Conservation (phyloP, 2,329 filamentous ascomycete species). For the Talaromyces pinophilus region DNA sequence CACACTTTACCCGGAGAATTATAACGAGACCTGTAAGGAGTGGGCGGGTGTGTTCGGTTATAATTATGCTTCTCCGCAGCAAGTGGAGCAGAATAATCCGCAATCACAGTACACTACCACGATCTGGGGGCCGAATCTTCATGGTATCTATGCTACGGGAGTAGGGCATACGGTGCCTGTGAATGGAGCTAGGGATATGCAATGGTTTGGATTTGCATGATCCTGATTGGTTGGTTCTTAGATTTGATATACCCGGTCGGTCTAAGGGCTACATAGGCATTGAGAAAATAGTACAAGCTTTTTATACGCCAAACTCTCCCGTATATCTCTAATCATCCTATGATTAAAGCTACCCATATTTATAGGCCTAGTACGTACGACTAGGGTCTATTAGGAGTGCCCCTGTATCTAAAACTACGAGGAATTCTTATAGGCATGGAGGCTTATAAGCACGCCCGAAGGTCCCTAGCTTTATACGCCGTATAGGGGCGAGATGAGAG, state of each 20-base stretch:
- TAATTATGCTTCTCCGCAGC: slow-evolving; percentile 26
- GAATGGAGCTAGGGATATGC: slow-evolving; percentile 29
- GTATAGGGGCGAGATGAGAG: too few species aligned
- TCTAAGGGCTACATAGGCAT: too few species aligned
- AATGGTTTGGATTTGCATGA: slow-evolving; percentile 31
- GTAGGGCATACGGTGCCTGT: slow-evolving; percentile 29
- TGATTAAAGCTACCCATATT: background rate
- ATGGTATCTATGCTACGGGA: slow-evolving; percentile 30
- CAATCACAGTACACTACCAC: slow-evolving; percentile 29
- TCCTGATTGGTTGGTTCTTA: background rate
- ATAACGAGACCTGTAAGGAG: slow-evolving; percentile 60
- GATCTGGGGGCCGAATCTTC: slow-evolving; percentile 28
- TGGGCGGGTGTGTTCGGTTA: slow-evolving; percentile 55
- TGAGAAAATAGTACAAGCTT: too few species aligned
- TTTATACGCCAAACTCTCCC: too few species aligned
- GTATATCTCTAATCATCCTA: background rate
- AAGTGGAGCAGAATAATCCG: slow-evolving; percentile 24
- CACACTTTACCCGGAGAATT: slow-evolving; percentile 56
- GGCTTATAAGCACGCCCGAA: too few species aligned
- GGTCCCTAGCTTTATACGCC: too few species aligned
- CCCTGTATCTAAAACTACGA: too few species aligned
- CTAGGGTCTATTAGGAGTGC: too few species aligned
- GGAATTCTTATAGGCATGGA: too few species aligned
- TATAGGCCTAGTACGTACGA: too few species aligned
- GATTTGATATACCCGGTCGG: too few species aligned